These are phyloP conservation scores for Trichoderma sp. DNA, from an alignment of 2,329 filamentous ascomycete species.

Conservation along the genomic window DNA sequence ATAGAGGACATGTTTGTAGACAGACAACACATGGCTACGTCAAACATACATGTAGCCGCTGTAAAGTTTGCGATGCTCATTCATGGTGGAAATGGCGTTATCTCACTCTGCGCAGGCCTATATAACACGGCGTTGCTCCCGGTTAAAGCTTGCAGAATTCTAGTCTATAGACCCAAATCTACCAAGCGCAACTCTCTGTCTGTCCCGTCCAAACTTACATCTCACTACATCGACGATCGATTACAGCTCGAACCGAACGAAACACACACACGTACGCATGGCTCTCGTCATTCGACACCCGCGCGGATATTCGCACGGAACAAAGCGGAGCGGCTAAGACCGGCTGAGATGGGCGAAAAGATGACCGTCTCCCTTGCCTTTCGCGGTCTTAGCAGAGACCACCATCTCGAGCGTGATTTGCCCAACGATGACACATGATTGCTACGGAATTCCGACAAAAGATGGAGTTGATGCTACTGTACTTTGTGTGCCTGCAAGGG, in stretches of 20 bases:
- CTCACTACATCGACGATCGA: not conserved
- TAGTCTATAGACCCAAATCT: not conserved
- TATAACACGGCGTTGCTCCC: not conserved
- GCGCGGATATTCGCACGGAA: not conserved
- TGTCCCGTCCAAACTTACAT: not conserved
- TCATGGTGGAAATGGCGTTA: conserved; percentile 2
- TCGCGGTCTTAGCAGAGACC: not conserved
- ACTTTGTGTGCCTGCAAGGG: not conserved
- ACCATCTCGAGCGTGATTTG: not conserved
- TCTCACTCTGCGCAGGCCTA: not conserved
- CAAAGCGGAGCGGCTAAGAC: conserved; percentile 1
- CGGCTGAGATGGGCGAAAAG: conserved; percentile 12
- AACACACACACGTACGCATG: not conserved
- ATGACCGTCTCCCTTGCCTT: conserved; percentile 5
- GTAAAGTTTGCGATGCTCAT: not conserved
- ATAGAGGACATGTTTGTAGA: not conserved
- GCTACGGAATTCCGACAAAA: not conserved
- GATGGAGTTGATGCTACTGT: not conserved
- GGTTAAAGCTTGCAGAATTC: not conserved
- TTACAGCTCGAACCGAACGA: not conserved
- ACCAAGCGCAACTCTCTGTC: not conserved
- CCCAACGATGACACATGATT: not conserved
- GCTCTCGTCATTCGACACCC: not conserved
- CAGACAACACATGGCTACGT: not conserved
- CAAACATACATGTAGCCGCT: not conserved